phyloP scores from a whole-genome alignment of 1,139 yeast species.

The Pichia sp. region DNA sequence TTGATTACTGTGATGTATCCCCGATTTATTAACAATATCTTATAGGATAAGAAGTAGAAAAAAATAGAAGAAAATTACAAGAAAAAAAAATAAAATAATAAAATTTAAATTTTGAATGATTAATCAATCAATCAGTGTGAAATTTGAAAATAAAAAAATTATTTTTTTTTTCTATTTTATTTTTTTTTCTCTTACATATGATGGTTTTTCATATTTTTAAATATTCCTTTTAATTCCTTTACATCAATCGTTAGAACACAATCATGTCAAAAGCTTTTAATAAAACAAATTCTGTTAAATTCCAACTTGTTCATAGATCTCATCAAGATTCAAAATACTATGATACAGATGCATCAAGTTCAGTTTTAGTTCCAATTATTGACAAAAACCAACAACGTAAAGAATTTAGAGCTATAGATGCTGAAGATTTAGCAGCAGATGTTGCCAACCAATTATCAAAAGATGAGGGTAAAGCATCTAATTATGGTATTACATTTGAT shows the following conservation, averaged over 20 bases:
- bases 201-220: neutral
- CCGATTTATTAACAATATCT: no score
- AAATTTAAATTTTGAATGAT: no score
- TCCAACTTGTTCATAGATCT: conserved; percentile 77
- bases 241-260: neutral
- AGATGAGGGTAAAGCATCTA: conserved; percentile 79
- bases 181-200: no score
- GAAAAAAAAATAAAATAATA: no score
- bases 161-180: no score
- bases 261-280: conserved; percentile 38
- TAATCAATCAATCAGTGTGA: no score
- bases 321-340: conserved; percentile 81
- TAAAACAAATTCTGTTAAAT: conserved; percentile 75
- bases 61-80: no score
- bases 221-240: no score
- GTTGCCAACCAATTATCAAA: conserved; percentile 35
- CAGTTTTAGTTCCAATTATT: conserved; percentile 68
- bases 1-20: no score
- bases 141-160: no score
- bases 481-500: conserved; percentile 81
- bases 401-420: conserved; percentile 30
- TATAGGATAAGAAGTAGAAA: no score
- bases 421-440: conserved; percentile 32
- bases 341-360: conserved; percentile 78
- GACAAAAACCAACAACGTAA: conserved; percentile 31